Base-by-base conservation (phyloP, 306 rosid genomes). In the Medicago ruthenica region DNA sequence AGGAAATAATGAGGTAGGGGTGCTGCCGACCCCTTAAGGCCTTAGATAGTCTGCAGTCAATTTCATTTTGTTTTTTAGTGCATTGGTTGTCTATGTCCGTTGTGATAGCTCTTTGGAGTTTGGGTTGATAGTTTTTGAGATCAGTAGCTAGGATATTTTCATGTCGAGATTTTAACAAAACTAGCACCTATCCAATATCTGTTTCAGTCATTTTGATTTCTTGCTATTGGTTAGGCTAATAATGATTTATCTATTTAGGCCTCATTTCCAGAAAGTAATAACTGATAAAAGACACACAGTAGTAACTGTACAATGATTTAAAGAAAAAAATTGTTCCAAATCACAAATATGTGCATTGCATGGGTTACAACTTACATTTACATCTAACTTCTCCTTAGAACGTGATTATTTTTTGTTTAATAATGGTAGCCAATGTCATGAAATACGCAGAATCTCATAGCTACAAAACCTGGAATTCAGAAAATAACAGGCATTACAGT, bases 381-480 rank as follows among this genome's bases (percentile, higher is more conserved):
- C 64, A 54, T 76, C 58, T 51, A 8, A 24, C 54, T 39, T 20
- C 64, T 42, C 54, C 63, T 76, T 66, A 68, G 50, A 55, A 37
- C 37, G 76, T 47, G 67, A 40, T 54, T 47, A 34, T 40, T 58
- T 34, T 59, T 36, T 73, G 73, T 48, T 77, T 78, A 8, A 73
- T 55, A 31, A 42, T 59, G 55, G 61, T 73, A 14, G 40, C 47
- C 47, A 18, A 67, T 61, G 18, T 61, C 70, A 67, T 78, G 75
- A 55, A 62, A 60, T 82, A 24, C 79, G 86, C 88, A 95, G 99
- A 90, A 90, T 82, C 96, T 92, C 72, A 85, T 95, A 80, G 93
- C 99, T 71, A 87, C 97, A 6, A 90, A 89, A 85, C 96, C 91
- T 24, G 99, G 99, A 83, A 89, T 92, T 73, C 99, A 92, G 87